These are phyloP conservation scores for Pseudogymnoascus sp. DNA, from an alignment of 2,329 filamentous ascomycete genomes.

Conservation along the genomic window DNA sequence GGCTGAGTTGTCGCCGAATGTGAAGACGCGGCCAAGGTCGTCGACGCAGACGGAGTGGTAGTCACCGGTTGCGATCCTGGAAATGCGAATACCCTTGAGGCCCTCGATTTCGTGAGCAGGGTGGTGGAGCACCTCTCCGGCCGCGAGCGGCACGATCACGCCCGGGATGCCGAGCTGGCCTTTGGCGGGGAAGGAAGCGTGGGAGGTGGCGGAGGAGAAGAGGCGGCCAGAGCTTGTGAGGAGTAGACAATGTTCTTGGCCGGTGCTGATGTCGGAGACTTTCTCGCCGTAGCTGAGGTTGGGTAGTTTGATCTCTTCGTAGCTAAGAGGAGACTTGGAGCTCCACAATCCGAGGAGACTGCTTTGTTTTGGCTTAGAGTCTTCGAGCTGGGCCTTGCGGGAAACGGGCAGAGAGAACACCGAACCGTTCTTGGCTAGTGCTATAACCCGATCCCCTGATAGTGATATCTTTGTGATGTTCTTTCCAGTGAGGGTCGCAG, in stretches of 20 bases:
- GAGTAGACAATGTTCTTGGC: conserved; percentile 79
- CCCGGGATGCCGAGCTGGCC: conserved; percentile 86
- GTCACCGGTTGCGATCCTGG: conserved; percentile 75
- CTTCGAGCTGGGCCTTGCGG: conserved; percentile 60
- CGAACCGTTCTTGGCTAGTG: conserved; percentile 63
- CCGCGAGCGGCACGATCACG: conserved; percentile 68
- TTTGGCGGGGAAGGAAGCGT: conserved; percentile 67
- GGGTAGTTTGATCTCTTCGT: conserved; percentile 63
- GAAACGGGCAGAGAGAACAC: conserved; percentile 83
- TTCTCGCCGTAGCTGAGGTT: conserved; percentile 63
- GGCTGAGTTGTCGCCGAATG: conserved; percentile 83
- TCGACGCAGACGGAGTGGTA: conserved; percentile 78
- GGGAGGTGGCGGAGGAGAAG: conserved; percentile 80
- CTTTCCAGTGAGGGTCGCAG: conserved; percentile 71
- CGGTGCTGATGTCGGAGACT: conserved; percentile 66
- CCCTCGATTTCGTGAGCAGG: conserved; percentile 67
- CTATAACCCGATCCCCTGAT: conserved; percentile 77
- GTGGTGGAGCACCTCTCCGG: conserved; percentile 67
- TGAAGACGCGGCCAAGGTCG: conserved; percentile 68
- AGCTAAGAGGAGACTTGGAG: conserved; percentile 53
- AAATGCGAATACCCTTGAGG: conserved; percentile 63
- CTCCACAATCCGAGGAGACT: conserved; percentile 71
- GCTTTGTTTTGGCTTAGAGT: conserved; percentile 57
- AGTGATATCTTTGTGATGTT: conserved; percentile 69
- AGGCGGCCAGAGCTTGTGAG: conserved; percentile 79